A percentile compares a stretch with the other conserved stretches of the same genome.
Evolutionary conservation across 331 rosid species (phyloP).

Genomic region (Quercus lobata): DNA sequence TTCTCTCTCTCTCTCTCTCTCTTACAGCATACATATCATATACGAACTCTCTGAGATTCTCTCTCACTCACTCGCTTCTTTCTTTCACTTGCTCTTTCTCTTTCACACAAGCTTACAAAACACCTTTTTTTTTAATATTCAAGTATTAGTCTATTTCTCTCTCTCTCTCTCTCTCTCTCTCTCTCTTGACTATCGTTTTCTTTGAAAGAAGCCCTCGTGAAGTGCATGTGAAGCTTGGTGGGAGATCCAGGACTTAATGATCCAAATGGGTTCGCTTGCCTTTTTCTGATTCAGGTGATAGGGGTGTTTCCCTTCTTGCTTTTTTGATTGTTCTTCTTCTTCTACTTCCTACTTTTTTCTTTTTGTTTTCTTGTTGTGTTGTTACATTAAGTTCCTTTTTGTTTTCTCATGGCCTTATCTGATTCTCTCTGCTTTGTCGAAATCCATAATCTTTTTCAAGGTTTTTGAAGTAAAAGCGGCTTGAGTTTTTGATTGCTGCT

Average conservation of each 20-base stretch:
- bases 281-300: constrained; percentile 58
- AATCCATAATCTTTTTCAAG: constrained; percentile 7
- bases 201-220: constrained; percentile 41
- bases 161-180: constrained; percentile 23
- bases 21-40: not conserved
- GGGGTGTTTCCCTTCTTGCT: constrained; percentile 29
- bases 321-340: not conserved
- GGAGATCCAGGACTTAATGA: constrained; percentile 57
- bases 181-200: constrained; percentile 39
- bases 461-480: constrained; percentile 2
- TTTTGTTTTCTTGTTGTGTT: constrained; percentile 18
- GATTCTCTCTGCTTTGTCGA: constrained; percentile 21
- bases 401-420: constrained; percentile 22
- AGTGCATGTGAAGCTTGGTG: constrained; percentile 66
- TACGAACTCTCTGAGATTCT: not conserved
- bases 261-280: constrained; percentile 44
- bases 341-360: not conserved
- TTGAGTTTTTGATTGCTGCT: constrained; percentile 21
- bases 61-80: not conserved
- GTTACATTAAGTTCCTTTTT: constrained; percentile 37
- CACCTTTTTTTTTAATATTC: not conserved
- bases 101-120: not conserved
- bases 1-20: not conserved
- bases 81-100: not conserved
- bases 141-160: constrained; percentile 7